A percentile compares a stretch with the other conserved stretches of the same genome.
Conservation (phyloP, 2,329 filamentous ascomycete genomes). For the Epicoccum nigrum region DNA sequence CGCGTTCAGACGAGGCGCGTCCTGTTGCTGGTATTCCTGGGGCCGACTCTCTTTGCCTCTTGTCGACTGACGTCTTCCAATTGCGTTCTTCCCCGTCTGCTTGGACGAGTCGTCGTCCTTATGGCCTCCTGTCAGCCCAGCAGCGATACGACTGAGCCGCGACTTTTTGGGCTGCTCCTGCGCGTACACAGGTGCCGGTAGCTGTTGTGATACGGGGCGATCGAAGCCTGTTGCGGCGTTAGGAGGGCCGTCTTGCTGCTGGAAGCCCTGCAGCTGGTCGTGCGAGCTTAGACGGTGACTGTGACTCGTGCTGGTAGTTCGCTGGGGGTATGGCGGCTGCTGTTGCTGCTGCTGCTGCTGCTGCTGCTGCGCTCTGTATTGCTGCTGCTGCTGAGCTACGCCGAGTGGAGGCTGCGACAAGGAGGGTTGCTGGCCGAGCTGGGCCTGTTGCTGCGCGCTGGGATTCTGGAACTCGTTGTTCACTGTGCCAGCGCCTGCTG, state of each 20-base stretch:
- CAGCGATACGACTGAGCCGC: constrained; percentile 42
- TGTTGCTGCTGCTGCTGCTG: constrained; percentile 20
- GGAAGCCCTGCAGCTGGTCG: constrained; percentile 40
- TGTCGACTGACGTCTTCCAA: constrained; percentile 44
- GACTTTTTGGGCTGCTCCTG: constrained; percentile 40
- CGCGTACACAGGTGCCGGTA: constrained; percentile 18
- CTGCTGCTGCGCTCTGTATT: constrained; percentile 10
- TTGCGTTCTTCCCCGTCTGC: constrained; percentile 38
- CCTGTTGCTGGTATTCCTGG: constrained; percentile 36
- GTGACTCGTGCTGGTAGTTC: constrained; percentile 41
- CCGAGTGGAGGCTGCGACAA: constrained; percentile 18
- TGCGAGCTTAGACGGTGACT: constrained; percentile 39
- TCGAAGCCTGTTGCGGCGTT: constrained; percentile 35
- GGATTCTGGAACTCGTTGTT: constrained; percentile 38
- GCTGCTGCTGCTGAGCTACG: constrained; percentile 16
- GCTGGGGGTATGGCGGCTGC: constrained; percentile 32
- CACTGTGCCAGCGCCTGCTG: constrained; percentile 42
- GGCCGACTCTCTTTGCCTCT: constrained; percentile 42
- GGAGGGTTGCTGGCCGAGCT: constrained; percentile 17
- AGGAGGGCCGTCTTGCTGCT: constrained; percentile 28
- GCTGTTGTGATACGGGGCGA: constrained; percentile 5
- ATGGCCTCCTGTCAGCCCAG: constrained; percentile 32
- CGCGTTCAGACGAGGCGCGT: constrained; percentile 27
- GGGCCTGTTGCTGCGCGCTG: constrained; percentile 18
- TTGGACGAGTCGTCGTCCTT: constrained; percentile 42